phyloP scores from a whole-genome alignment of 106 monocot genomes.

The Vanilla planifolia region DNA sequence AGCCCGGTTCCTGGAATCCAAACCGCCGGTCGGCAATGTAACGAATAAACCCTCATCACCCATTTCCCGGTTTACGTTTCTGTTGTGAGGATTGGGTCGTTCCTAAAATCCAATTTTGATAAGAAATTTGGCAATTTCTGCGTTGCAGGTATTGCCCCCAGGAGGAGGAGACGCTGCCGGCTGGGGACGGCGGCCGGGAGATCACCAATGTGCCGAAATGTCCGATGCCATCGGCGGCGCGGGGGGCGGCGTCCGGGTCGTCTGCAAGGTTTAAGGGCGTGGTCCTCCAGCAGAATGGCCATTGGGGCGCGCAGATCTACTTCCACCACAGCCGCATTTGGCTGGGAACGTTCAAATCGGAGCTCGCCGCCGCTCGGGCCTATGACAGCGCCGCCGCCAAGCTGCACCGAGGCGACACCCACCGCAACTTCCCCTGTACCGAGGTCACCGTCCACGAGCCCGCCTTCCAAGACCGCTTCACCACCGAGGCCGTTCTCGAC shows the following conservation, averaged over 20 bases:
- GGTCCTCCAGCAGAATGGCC: constrained; percentile 29
- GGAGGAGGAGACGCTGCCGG: background rate
- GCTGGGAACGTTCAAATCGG: constrained; percentile 31
- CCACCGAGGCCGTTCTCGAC: constrained; percentile 16
- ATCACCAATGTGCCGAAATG: background rate
- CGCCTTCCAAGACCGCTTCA: constrained; percentile 13
- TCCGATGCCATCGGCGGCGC: background rate
- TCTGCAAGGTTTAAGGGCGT: constrained; percentile 27
- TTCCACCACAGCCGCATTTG: constrained; percentile 15
- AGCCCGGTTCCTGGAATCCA: too few species aligned
- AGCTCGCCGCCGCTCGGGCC: constrained; percentile 17
- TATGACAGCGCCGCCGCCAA: constrained; percentile 29
- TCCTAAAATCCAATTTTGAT: too few species aligned
- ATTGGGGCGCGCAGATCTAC: constrained; percentile 41
- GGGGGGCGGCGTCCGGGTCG: background rate
- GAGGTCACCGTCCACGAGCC: constrained; percentile 13
- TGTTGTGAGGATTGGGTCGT: too few species aligned
- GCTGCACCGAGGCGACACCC: constrained; percentile 11
- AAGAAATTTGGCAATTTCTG: too few species aligned
- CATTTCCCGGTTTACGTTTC: too few species aligned
- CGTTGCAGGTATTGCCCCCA: background rate
- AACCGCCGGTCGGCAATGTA: too few species aligned
- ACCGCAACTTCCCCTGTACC: constrained; percentile 21
- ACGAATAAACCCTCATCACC: too few species aligned
- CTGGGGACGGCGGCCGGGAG: background rate